Base-by-base conservation (phyloP, 2,329 filamentous ascomycete genomes). In the Apiospora hydei region DNA sequence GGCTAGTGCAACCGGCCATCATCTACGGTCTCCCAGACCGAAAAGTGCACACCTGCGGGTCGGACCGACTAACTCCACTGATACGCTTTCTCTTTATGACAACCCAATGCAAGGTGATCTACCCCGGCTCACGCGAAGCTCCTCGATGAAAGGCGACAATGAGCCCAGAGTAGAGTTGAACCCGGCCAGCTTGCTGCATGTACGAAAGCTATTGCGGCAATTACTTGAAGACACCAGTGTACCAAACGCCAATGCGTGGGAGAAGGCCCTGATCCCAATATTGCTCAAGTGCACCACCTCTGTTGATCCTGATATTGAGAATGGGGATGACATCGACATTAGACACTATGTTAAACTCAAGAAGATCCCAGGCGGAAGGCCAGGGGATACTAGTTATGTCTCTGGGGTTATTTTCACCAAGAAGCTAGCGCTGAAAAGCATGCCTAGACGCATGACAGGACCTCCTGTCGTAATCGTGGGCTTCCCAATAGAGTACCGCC, bases 381-480 rank as follows among this genome's bases (percentile, higher is more conserved):
- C 96, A 24, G 91, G 94, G 34, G 96, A 99, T 82, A 98, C 96
- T 8, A 92, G 92, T n/a, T 99, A 99, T 81, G 93, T 98, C 21
- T 98, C 96, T 13, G 97, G 96, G 0, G 92, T 99, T 11, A 95
- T 99, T 1, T 99, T 99, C 81, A 96, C 95, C 16, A 99, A 99
- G 81, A 99, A 99, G 75, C 85, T 99, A 69, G 96, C 97, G 0
- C 85, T 98, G 70, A 99, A 99, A 81, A 97, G 93, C 82, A 99
- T 99, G 96, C 92, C 94, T 24, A 90, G 96, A 72, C 94, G 91
- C 74, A 96, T 98, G 74, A 82, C 88, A 16, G 92, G 94, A 71
- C 96, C 96, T 3, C 91, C 94, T 44, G 96, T 99, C 73, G 88
- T 98, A 68, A 94, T 99, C 75, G 92, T 99, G 72, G 96, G 95